Conservation (phyloP, 345 rosid species). For the Lenwebbia sp. region DNA sequence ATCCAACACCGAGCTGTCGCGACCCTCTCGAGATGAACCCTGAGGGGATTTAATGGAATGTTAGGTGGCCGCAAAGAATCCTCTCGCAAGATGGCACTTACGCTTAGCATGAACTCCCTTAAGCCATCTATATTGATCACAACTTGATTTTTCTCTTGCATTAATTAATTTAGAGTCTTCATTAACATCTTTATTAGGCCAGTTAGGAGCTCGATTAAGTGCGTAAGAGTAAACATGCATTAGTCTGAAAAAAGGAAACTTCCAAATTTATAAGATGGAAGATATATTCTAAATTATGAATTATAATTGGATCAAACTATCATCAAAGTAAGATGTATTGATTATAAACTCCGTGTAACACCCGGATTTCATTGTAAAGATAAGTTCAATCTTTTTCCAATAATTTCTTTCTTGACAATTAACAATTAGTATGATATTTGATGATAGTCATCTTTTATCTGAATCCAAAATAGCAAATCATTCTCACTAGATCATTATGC, state of each 20-base stretch:
- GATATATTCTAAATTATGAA: too few relatives aligned
- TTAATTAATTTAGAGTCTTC: neutral
- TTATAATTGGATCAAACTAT: neutral
- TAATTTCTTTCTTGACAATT: neutral
- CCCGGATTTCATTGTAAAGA: fast-evolving
- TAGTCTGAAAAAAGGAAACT: too few relatives aligned
- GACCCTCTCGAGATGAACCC: neutral
- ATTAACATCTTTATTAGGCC: neutral
- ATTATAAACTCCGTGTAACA: neutral
- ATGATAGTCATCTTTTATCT: neutral
- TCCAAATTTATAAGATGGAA: too few relatives aligned
- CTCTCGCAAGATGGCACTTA: neutral
- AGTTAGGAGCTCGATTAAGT: neutral
- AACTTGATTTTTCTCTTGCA: neutral
- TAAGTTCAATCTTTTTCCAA: neutral
- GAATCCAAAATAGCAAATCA: too few relatives aligned
- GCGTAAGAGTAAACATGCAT: too few relatives aligned
- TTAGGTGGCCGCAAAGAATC: neutral
- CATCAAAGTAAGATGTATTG: neutral
- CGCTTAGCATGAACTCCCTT: neutral
- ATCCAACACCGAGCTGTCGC: neutral
- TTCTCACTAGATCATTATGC: neutral
- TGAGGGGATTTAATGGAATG: neutral
- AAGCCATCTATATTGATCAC: neutral
- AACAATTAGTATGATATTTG: neutral